A percentile compares a stretch with the other conserved stretches of the same genome.
Evolutionary conservation across 148 eudicot genomes (phyloP).

Genomic region (Rhododendron molle): DNA sequence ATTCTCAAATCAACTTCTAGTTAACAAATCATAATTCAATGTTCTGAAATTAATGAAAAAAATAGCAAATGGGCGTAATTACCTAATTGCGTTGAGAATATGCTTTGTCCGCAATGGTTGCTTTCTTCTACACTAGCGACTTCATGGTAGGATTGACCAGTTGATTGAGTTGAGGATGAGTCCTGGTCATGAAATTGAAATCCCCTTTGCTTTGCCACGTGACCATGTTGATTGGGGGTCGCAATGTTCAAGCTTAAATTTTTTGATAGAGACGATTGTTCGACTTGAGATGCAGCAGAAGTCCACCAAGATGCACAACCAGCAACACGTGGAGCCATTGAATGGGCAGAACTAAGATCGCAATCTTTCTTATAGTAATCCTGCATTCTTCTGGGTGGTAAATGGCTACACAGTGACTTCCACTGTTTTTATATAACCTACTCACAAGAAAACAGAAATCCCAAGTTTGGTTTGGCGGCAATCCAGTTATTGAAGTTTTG

Average conservation of each 20-base stretch:
- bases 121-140: conserved; percentile 33
- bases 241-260: conserved; percentile 44
- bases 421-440: background rate
- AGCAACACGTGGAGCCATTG: conserved; percentile 24
- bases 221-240: conserved; percentile 26
- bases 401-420: background rate
- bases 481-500: background rate
- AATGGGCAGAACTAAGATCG: conserved; percentile 17
- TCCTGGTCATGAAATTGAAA: conserved; percentile 62
- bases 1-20: background rate
- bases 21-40: background rate
- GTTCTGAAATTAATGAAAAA: background rate
- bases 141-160: conserved; percentile 50
- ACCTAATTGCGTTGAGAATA: conserved; percentile 34
- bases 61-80: background rate
- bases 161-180: conserved; percentile 67
- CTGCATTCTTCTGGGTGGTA: conserved; percentile 27
- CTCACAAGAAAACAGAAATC: background rate
- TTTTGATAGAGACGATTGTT: conserved; percentile 25
- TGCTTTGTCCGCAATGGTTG: conserved; percentile 25
- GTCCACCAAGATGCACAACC: conserved; percentile 30
- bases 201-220: conserved; percentile 29
- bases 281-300: conserved; percentile 28
- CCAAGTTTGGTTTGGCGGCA: background rate
- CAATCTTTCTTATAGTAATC: conserved; percentile 32